phyloP scores from a whole-genome alignment of 2,329 filamentous ascomycete genomes.

The Rhinocladiella mackenziei region DNA sequence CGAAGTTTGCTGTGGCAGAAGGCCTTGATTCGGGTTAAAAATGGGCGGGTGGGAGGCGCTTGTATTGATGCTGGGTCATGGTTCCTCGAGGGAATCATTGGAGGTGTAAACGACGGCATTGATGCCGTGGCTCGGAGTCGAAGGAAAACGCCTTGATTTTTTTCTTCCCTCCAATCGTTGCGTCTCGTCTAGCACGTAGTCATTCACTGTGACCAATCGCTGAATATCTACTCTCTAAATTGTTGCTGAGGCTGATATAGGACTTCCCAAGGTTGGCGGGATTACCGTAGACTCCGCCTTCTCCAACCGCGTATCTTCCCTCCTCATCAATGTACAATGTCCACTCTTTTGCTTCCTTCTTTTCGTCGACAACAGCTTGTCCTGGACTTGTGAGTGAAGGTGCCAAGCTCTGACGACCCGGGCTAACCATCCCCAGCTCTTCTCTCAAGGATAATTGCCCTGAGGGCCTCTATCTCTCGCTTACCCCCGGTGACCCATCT shows the following conservation, averaged over 20 bases:
- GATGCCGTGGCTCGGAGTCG: conserved; percentile 19
- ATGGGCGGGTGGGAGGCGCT: conserved; percentile 60
- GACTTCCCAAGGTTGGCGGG: too few relatives aligned
- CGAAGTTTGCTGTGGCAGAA: conserved; percentile 51
- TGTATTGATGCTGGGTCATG: conserved; percentile 56
- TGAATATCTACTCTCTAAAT: too few relatives aligned
- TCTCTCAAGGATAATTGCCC: conserved; percentile 78
- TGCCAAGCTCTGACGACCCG: conserved; percentile 7
- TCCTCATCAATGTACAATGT: conserved; percentile 11
- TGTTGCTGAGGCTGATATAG: too few relatives aligned
- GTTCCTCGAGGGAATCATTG: conserved; percentile 61
- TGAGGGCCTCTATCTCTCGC: conserved; percentile 78
- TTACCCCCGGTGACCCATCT: conserved; percentile 74
- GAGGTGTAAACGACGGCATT: conserved; percentile 62
- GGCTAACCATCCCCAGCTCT: conserved; percentile 51
- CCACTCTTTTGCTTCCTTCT: conserved; percentile 36
- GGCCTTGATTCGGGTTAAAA: conserved; percentile 57
- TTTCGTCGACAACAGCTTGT: conserved; percentile 72
- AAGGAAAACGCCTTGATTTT: conserved; percentile 50
- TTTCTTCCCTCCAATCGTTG: not conserved
- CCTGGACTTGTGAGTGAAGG: conserved; percentile 69
- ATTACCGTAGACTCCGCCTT: conserved; percentile 3
- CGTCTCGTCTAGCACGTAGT: too few relatives aligned
- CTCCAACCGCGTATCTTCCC: conserved; percentile 9
- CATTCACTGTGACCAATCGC: too few relatives aligned